phyloP scores from a whole-genome alignment of 2,329 filamentous ascomycete genomes.

The Verticillium isaacii region DNA sequence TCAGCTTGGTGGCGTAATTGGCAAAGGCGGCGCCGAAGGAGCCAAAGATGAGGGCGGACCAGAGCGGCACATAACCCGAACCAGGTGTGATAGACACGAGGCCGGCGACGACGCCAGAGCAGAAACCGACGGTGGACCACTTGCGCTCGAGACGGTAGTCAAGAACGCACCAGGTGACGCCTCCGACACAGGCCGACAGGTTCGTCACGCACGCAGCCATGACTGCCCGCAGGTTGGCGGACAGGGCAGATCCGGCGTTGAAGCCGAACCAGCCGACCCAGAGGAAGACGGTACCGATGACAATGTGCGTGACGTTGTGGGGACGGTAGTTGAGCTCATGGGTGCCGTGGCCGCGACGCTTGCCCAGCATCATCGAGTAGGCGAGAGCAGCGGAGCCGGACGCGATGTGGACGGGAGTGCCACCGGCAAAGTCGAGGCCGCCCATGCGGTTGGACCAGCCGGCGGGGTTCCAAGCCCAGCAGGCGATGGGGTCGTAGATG shows the following conservation, averaged over 20 bases:
- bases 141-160: conserved; percentile 87
- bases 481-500: conserved; percentile 89
- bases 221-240: conserved; percentile 77
- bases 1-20: conserved; percentile 89
- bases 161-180: conserved; percentile 83
- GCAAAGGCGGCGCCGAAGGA: conserved; percentile 70
- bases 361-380: conserved; percentile 88
- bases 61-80: conserved; percentile 75
- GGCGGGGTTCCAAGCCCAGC: conserved; percentile 86
- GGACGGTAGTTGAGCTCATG: conserved; percentile 88
- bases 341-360: conserved; percentile 77
- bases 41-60: conserved; percentile 78
- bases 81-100: conserved; percentile 86
- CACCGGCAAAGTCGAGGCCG: conserved; percentile 83
- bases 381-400: conserved; percentile 80
- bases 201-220: conserved; percentile 88
- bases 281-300: conserved; percentile 87
- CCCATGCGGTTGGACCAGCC: conserved; percentile 80
- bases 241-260: conserved; percentile 79
- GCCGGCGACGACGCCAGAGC: conserved; percentile 82
- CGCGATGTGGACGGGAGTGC: conserved; percentile 84
- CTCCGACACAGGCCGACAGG: conserved; percentile 75
- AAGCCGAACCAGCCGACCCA: conserved; percentile 97
- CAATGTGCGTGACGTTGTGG: conserved; percentile 89
- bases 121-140: conserved; percentile 92